Conservation (phyloP, 1,139 yeast species). For the Protomyces arabidopsidicola region DNA sequence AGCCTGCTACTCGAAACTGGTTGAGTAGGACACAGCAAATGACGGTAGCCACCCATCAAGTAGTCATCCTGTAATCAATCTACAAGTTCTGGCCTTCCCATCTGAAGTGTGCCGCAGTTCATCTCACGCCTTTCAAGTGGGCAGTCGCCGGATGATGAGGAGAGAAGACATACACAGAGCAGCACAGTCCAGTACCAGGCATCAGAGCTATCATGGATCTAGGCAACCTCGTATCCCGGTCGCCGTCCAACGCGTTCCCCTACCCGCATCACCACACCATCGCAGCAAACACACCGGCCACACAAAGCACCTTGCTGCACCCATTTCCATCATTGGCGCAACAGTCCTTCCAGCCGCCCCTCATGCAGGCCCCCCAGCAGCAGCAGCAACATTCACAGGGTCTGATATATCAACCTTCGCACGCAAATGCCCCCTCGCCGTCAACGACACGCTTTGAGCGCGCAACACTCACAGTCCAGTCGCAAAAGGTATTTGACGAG, state of each 20-base stretch:
- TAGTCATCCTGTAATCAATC: too few relatives aligned
- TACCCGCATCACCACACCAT: neutral
- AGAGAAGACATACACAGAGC: too few relatives aligned
- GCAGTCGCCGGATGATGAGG: too few relatives aligned
- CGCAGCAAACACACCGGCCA: too few relatives aligned
- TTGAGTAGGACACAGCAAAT: neutral
- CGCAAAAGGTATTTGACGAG: slow-evolving; percentile 16
- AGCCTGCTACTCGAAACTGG: slow-evolving; percentile 15
- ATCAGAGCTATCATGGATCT: neutral
- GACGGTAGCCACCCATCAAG: too few relatives aligned
- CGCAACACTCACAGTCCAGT: slow-evolving; percentile 14
- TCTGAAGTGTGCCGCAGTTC: too few relatives aligned
- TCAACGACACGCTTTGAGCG: neutral
- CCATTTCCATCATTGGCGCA: neutral
- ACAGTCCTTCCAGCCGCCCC: neutral
- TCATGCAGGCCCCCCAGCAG: too few relatives aligned
- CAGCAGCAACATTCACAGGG: too few relatives aligned
- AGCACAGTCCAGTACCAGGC: too few relatives aligned
- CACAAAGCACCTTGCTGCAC: neutral
- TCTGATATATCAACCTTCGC: neutral
- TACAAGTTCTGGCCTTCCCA: too few relatives aligned
- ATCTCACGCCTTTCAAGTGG: too few relatives aligned
- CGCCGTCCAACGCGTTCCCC: neutral
- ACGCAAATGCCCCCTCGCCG: neutral
- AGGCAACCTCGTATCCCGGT: neutral